A percentile compares a stretch with the other conserved stretches of the same genome.
Evolutionary conservation across 208 protist genomes (phyloP).

Genomic region (Acanthamoeba divionensis): DNA sequence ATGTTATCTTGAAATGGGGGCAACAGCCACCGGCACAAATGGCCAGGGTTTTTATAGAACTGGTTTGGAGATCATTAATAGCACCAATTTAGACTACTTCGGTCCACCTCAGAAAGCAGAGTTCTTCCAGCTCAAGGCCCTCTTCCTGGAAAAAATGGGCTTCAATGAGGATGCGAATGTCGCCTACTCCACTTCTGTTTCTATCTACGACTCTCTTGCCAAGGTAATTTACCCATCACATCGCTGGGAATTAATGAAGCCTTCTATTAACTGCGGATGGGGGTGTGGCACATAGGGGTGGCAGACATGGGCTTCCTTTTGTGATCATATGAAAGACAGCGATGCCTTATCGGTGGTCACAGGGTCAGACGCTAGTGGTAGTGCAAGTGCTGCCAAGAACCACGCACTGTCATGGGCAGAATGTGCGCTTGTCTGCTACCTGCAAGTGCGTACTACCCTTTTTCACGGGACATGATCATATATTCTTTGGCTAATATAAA

Average conservation of each 20-base stretch:
- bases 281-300: not conserved
- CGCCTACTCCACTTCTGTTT: constrained; percentile 63
- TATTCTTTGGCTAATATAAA: too few species aligned
- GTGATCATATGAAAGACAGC: not conserved
- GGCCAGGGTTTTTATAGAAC: constrained; percentile 48
- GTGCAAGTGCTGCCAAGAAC: too few species aligned
- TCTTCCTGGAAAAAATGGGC: constrained; percentile 65
- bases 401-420: constrained; percentile 58
- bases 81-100: constrained; percentile 73
- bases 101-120: constrained; percentile 66
- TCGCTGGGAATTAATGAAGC: too few species aligned
- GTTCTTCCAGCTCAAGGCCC: constrained; percentile 74
- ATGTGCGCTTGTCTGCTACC: constrained; percentile 60
- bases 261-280: not conserved
- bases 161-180: constrained; percentile 65
- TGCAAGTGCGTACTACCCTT: constrained; percentile 23
- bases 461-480: not conserved
- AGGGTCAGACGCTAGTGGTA: too few species aligned
- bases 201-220: constrained; percentile 54
- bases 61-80: constrained; percentile 74
- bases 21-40: not conserved
- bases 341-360: too few species aligned
- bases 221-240: not conserved
- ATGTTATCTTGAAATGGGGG: constrained; percentile 70
- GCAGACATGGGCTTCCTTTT: not conserved